Evolutionary conservation across 2,329 filamentous ascomycete species (phyloP).

Genomic region (Cladophialophora bantiana): DNA sequence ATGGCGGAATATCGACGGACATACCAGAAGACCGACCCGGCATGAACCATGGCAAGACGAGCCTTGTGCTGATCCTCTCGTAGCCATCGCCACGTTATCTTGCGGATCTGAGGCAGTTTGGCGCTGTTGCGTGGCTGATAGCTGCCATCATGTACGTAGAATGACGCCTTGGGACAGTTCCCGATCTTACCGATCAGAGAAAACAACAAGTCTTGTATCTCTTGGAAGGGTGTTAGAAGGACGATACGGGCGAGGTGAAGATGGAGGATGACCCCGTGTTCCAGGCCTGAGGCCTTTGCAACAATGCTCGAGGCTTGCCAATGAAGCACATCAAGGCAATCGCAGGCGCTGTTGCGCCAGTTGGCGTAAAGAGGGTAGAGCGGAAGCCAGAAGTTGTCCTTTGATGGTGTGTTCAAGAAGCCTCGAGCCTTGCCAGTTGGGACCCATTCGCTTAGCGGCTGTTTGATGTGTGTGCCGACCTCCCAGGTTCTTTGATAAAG

Average conservation of each 20-base stretch:
- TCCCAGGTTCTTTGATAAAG: conserved; percentile 60
- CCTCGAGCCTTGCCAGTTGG: conserved; percentile 52
- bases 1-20: conserved; percentile 58
- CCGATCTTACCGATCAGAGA: conserved; percentile 36
- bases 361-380: conserved; percentile 56
- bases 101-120: conserved; percentile 37
- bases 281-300: conserved; percentile 57
- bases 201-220: conserved; percentile 50
- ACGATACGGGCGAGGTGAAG: conserved; percentile 63
- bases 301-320: conserved; percentile 64
- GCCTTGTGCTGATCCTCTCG: conserved; percentile 62
- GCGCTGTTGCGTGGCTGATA: conserved; percentile 36
- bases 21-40: conserved; percentile 61
- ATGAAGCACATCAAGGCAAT: conserved; percentile 62
- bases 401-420: conserved; percentile 46
- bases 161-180: conserved; percentile 34
- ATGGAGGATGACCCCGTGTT: conserved; percentile 63
- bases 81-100: conserved; percentile 58
- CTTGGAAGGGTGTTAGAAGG: conserved; percentile 57
- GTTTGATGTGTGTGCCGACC: conserved; percentile 54
- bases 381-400: conserved; percentile 56
- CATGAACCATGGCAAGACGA: conserved; percentile 63
- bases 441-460: conserved; percentile 56
- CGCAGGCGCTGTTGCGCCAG: conserved; percentile 53
- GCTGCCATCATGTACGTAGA: conserved; percentile 39